Evolutionary conservation across 2,329 filamentous ascomycete genomes (phyloP), one percentile per base, ranked within the genome.

Genomic region (Colletotrichum sansevieriae): DNA sequence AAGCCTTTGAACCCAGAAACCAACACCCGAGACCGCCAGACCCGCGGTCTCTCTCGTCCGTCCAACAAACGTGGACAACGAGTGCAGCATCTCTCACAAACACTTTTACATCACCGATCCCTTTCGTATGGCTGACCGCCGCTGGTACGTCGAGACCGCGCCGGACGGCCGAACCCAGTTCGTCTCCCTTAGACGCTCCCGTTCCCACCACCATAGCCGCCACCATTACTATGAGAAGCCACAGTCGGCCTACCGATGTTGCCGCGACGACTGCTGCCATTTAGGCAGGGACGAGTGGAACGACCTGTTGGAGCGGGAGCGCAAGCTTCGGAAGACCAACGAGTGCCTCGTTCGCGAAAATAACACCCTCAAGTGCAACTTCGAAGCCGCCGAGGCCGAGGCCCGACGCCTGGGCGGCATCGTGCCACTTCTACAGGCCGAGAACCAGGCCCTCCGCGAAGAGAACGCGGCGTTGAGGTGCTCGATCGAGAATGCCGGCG

Each of bases 401-500:
- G 73, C 75, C 29, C 76, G 79, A 41, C 75, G 77, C 25, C 73
- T 81, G 5, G 73, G 76, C 25, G 73, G 75, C 68, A 74, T 78
- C 65, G 72, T 81, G 6, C 78, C 78, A 1, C 73, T 79, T 46
- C 77, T 84, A 2, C 76, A 81, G 67, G 74, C 73, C n/a, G 77
- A 81, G 65, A 75, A 82, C 61, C 74, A 73, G 39, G 70, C 74
- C 10, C 78, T 84, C 4, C 70, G 73, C 3, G 76, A 76, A 15
- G 81, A 84, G 37, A 83, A 83, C 70, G 74, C 76, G 15, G 74
- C 76, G 8, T 76, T 85, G 5, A 78, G 81, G 12, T 77, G 76
- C n/a, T 76, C 77, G 7, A 69, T 79, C 43, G 80, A 82, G 35
- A 76, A 73, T 33, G 72, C 73, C 1, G 73, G 76, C n/a, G 76